Base-by-base conservation (phyloP, 2,329 filamentous ascomycete genomes). In the Akanthomyces uredinophilus region DNA sequence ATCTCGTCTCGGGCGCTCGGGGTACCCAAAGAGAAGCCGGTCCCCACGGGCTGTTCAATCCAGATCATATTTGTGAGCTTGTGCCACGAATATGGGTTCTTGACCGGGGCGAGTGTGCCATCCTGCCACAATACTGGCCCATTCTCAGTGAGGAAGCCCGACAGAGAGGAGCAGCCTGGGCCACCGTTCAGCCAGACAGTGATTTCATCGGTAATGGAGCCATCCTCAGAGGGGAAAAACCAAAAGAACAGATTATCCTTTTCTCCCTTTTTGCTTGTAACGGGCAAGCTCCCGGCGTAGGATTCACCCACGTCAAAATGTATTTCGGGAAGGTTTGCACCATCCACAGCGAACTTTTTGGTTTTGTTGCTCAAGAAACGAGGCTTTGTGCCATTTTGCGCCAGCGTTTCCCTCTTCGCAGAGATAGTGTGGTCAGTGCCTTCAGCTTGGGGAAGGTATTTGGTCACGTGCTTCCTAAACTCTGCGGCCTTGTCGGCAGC, bases 1-100 rank as follows among this genome's bases (percentile, higher is more conserved):
- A 83, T 79, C 65, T 90, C 84, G 66, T 82, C 83, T 3, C 78
- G 84, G 10, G 87, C 88, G 0, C 82, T 89, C 3, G 85, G 79
- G 0, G 75, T 82, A 8, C 89, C 89, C 41, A 84, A 81, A 0
- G 85, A 83, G 71, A 89, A 93, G 11, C 90, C 90, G 0, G 88
- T 89, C 29, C 81, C 81, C 8, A 85, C 75, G 3, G 85, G 86
- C 70, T 90, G 87, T 67, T 91, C 89, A 10, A 90, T 81, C 84
- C 87, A 95, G 52, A 95, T 77, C 69, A 92, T 83, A 72, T 92
- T 92, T 57, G 89, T 90, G 43, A 94, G 74, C 59, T 88, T 88
- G 64, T 84, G 84, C 89, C 89, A 93, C 14, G 83, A 83, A 77
- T 87, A 92, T 0, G 83, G 80, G 70, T 92, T 92, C 51, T 78